A percentile compares a stretch with the other conserved stretches of the same genome.
Conservation (phyloP, 1,139 yeast genomes). For the Blastobotrys ciferrii region DNA sequence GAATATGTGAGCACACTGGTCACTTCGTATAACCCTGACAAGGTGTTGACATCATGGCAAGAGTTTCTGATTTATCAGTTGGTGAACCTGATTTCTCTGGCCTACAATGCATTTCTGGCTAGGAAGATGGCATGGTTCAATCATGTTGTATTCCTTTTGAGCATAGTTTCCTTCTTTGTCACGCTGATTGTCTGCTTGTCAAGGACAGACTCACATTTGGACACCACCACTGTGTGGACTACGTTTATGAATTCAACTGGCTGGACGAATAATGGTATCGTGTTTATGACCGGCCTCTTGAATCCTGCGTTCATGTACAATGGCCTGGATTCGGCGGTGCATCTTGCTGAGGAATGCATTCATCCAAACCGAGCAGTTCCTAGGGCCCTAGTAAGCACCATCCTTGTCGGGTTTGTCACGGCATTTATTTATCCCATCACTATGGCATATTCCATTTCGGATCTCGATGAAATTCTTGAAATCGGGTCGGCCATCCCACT, state of each 20-base stretch:
- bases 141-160: background rate
- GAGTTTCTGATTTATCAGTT: background rate
- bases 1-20: background rate
- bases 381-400: conserved; percentile 54
- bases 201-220: background rate
- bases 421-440: conserved; percentile 53
- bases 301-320: conserved; percentile 58
- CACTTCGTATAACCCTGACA: background rate
- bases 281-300: conserved; percentile 58
- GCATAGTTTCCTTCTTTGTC: background rate
- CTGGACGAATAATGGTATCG: conserved; percentile 53
- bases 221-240: conserved; percentile 41
- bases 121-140: background rate
- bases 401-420: conserved; percentile 56
- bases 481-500: conserved; percentile 57
- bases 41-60: background rate
- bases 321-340: conserved; percentile 61
- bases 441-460: conserved; percentile 56
- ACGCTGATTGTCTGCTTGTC: background rate
- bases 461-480: conserved; percentile 45
- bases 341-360: conserved; percentile 57
- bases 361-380: conserved; percentile 53
- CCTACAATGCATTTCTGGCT: background rate
- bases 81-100: background rate
- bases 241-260: conserved; percentile 54